Conservation (phyloP, 2,329 filamentous ascomycete species). For the Hypoxylon sp. region DNA sequence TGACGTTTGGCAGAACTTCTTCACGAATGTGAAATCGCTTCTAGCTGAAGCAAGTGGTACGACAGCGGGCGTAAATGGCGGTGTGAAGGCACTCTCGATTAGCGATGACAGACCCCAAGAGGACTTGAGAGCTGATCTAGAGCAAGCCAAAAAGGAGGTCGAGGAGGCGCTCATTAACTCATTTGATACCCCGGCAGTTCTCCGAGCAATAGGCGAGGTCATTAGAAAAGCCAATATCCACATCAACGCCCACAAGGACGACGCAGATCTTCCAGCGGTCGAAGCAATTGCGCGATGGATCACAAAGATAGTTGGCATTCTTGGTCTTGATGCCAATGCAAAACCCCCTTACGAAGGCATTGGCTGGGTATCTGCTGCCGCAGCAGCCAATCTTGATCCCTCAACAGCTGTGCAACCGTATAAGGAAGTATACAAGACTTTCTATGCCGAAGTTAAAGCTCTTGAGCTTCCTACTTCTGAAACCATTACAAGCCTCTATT, state of each 20-base stretch:
- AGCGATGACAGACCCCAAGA: constrained; percentile 52
- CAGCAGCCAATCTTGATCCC: constrained; percentile 61
- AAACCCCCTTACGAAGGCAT: constrained; percentile 68
- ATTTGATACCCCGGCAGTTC: constrained; percentile 86
- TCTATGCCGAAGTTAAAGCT: constrained; percentile 63
- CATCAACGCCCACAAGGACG: constrained; percentile 63
- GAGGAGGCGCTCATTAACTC: constrained; percentile 80
- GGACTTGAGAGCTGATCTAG: constrained; percentile 59
- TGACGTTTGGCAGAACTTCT: constrained; percentile 66
- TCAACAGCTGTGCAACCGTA: constrained; percentile 65
- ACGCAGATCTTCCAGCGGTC: constrained; percentile 63
- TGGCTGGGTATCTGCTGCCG: constrained; percentile 66
- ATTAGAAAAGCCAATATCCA: constrained; percentile 82
- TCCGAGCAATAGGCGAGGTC: constrained; percentile 83
- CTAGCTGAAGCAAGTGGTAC: constrained; percentile 62
- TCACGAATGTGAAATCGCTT: constrained; percentile 70
- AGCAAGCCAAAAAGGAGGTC: constrained; percentile 69
- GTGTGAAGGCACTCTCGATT: constrained; percentile 59
- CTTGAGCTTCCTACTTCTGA: constrained; percentile 66
- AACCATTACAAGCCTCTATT: constrained; percentile 60
- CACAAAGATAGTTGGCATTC: constrained; percentile 85
- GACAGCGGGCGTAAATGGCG: constrained; percentile 45
- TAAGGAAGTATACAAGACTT: constrained; percentile 60
- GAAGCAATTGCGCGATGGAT: constrained; percentile 80
- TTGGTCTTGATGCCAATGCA: constrained; percentile 81